A percentile compares a stretch with the other conserved stretches of the same genome.
These are phyloP conservation scores for Kazachstania taianensis DNA, from an alignment of 805 yeast genomes.

Conservation along the genomic window DNA sequence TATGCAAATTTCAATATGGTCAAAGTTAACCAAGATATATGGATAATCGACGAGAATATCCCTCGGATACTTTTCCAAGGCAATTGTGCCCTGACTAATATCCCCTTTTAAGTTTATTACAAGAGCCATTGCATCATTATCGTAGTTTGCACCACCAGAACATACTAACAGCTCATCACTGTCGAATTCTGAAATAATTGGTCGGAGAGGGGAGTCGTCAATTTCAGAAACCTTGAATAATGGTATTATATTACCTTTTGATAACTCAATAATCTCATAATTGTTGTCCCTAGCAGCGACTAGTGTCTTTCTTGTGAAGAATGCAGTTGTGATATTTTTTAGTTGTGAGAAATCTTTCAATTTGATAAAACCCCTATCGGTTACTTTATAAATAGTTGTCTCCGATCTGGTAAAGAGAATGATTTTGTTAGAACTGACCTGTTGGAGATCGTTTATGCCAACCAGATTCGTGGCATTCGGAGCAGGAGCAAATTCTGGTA, in stretches of 20 bases:
- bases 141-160: slow-evolving; percentile 21
- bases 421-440: slow-evolving; percentile 3
- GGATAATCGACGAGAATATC: slow-evolving; percentile 17
- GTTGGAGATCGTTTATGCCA: slow-evolving; percentile 14
- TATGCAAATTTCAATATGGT: slow-evolving; percentile 4
- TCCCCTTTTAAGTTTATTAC: slow-evolving; percentile 25
- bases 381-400: slow-evolving; percentile 9
- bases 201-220: slow-evolving; percentile 10
- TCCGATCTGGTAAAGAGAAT: slow-evolving; percentile 10
- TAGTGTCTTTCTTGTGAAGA: slow-evolving; percentile 6
- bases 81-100: slow-evolving; percentile 24
- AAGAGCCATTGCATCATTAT: slow-evolving; percentile 25
- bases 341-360: slow-evolving; percentile 5
- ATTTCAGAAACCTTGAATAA: slow-evolving; percentile 24
- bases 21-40: slow-evolving; percentile 16
- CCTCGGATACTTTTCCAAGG: slow-evolving; percentile 21
- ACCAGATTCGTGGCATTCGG: slow-evolving; percentile 16
- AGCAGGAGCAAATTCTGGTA: slow-evolving; percentile 30
- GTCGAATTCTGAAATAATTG: slow-evolving; percentile 17
- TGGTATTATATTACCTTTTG: slow-evolving; percentile 12
- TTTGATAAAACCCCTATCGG: slow-evolving; percentile 5
- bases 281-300: slow-evolving; percentile 17
- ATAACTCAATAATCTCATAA: slow-evolving; percentile 20
- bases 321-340: slow-evolving; percentile 4
- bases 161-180: slow-evolving; percentile 18